Conservation (phyloP, 805 yeast species). For the Myxozyma vanderwaltii region DNA sequence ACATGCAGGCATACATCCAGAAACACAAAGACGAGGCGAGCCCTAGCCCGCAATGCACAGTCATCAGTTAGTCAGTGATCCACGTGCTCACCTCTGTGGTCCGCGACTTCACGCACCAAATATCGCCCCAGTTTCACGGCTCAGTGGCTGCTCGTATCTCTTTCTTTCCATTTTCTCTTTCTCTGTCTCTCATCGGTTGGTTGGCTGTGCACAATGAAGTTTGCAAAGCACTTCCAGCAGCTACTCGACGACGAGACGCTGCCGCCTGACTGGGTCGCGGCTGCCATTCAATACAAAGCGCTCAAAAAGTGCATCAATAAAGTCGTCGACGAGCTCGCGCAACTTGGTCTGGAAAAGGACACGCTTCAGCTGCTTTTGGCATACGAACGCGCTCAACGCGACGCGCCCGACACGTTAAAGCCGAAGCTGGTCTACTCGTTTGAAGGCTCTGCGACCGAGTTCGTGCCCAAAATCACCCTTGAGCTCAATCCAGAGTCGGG, state of each 20-base stretch:
- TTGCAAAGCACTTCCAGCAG: conserved; percentile 70
- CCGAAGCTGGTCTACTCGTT: conserved; percentile 33
- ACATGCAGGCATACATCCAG: too few species aligned
- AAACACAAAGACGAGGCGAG: neutral
- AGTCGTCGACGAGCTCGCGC: conserved; percentile 64
- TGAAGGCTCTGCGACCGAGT: conserved; percentile 35
- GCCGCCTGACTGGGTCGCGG: conserved; percentile 67
- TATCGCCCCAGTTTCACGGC: neutral
- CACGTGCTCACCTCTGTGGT: conserved; percentile 2
- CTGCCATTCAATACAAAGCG: conserved; percentile 72
- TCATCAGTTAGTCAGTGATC: neutral
- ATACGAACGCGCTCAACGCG: conserved; percentile 31
- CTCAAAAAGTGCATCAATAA: conserved; percentile 66
- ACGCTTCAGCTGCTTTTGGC: conserved; percentile 39
- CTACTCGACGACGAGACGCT: conserved; percentile 60
- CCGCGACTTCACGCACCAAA: neutral
- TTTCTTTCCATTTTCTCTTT: too few species aligned
- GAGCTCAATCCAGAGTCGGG: conserved; percentile 32
- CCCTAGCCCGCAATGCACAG: conserved; percentile 8
- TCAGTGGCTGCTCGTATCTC: too few species aligned
- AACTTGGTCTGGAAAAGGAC: conserved; percentile 58
- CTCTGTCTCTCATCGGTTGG: too few species aligned
- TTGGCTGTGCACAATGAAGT: conserved; percentile 72
- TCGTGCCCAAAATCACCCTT: conserved; percentile 38
- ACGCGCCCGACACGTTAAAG: neutral